Percentiles rank a stretch among this genome's conserved stretches.
Evolutionary conservation across 257 asterid species (phyloP).

Genomic region (Lycium ferocissimum): DNA sequence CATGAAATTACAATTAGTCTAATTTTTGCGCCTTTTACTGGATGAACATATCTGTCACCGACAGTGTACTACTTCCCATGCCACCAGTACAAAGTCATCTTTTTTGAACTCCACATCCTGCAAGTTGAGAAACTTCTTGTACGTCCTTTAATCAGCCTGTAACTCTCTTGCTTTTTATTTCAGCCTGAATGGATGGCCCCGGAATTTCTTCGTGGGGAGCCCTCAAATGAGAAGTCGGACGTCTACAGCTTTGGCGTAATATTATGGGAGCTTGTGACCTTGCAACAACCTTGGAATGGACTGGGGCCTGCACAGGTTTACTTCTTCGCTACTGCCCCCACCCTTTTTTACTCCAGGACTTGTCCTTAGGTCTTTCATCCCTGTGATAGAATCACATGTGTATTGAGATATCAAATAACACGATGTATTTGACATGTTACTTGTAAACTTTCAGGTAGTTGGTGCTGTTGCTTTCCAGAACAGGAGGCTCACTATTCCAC

Average conservation of each 20-base stretch:
- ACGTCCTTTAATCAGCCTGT: conserved; percentile 40
- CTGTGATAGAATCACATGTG: not conserved
- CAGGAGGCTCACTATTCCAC: conserved; percentile 83
- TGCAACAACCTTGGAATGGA: conserved; percentile 97
- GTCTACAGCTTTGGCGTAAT: conserved; percentile 92
- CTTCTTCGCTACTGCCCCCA: not conserved
- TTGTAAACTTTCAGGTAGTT: conserved; percentile 64
- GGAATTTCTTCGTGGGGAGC: conserved; percentile 97
- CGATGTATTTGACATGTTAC: not conserved
- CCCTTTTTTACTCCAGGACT: not conserved
- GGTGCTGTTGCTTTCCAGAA: conserved; percentile 99
- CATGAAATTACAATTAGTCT: not conserved
- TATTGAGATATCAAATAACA: not conserved
- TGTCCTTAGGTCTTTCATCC: not conserved
- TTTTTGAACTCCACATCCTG: conserved; percentile 31
- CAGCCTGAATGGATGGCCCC: conserved; percentile 99
- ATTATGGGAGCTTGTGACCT: conserved; percentile 91
- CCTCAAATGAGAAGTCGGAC: conserved; percentile 94
- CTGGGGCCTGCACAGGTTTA: conserved; percentile 93
- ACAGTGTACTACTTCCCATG: conserved; percentile 4
- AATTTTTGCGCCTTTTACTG: not conserved
- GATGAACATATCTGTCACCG: not conserved
- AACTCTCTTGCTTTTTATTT: conserved; percentile 53
- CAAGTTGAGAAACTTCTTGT: conserved; percentile 38
- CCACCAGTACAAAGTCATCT: conserved; percentile 24